Base-by-base conservation (phyloP, 2,329 filamentous ascomycete species). In the Parastagonospora avenae region DNA sequence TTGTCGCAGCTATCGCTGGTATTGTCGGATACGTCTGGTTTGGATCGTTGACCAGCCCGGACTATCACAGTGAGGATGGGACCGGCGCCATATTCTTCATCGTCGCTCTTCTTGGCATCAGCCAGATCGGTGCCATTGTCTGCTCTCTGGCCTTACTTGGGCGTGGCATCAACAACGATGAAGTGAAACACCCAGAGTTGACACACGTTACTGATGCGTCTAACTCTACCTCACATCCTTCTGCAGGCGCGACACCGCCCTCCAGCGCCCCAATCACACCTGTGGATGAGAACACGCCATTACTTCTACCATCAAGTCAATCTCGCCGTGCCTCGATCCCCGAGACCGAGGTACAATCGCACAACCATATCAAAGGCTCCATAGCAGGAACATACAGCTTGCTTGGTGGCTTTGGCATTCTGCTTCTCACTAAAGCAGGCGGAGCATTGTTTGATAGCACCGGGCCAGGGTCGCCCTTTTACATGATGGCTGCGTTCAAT, bases 111-210 rank as follows among this genome's bases (percentile, higher is more conserved):
- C 85, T 97, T 33, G 94, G 94, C 11, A 85, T 96, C 67, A 95
- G 91, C 65, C 94, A 99, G 74, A 97, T 99, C 55, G 94, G 93
- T 2, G 89, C 92, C 9, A 97, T 99, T 52, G 94, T 99, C 1
- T 97, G 92, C 76, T 96, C 91, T 58, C 82, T 99, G n/a, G 92
- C 90, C 1, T 85, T 94, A 1, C 82, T 99, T 2, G 91, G 91
- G 32, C 85, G 86, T 12, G 92, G 92, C 4, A 88, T 97, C 16
- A 79, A 95, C 42, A 74, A 74, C 60, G 76, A 76, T 50, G 75
- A 76, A 54, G 46, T 45, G 38, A 55, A 40, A 14, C 55, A 50
- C 15, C 14, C 47, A 40, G n/a, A 38, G 48, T 32, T 10, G 14
- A 39, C n/a, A 19, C 28, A 55, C 11, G 40, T 44, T 2, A 27